Base-by-base conservation (phyloP, 805 yeast genomes). In the Teunomyces panamensis region DNA sequence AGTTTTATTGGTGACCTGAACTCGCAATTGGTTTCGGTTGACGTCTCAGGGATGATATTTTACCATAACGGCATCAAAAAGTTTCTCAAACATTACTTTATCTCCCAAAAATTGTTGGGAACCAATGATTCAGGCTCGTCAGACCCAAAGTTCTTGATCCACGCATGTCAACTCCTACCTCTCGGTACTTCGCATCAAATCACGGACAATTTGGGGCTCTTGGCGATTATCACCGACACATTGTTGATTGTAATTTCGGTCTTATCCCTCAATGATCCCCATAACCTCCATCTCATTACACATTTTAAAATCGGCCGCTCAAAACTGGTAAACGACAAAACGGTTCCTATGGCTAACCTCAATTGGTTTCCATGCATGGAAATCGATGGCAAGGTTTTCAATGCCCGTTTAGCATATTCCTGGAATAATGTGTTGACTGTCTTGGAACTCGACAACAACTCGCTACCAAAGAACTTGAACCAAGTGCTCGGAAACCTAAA, bases 401-500 rank as follows among this genome's bases (percentile, higher is more conserved):
- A 55, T 55, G 57, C 89, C 0, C 65, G 74, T 49, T 61, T 88
- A 36, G 91, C 87, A 0, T 87, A 83, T 53, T 73, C 87, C 33
- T 86, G 89, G 86, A 71, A 80, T n/a, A 81, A 83, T 49, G 69
- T 73, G 6, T 56, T 87, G 45, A 80, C 83, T 0, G 57, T 88
- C 1, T 53, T 84, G 7, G 85, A 83, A 46, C 62, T 84, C 2
- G 63, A 60, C 14, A 62, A 70, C 45, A 70, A 69, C 9, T 59
- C 64, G 5, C 61, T 69, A 10, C 71, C 74, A 0, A 14, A 47
- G 0, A 66, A 69, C 52, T 53, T 68, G n/a, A 26, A 49, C 10
- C 42, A 42, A 3, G 56, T 64, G 0, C 42, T 73, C 2, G 57
- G 60, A 9, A 71, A 68, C 8, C 46, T 68, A 11, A 66, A 61